Evolutionary conservation across 306 rosid genomes (phyloP).

Genomic region (Senna tora): DNA sequence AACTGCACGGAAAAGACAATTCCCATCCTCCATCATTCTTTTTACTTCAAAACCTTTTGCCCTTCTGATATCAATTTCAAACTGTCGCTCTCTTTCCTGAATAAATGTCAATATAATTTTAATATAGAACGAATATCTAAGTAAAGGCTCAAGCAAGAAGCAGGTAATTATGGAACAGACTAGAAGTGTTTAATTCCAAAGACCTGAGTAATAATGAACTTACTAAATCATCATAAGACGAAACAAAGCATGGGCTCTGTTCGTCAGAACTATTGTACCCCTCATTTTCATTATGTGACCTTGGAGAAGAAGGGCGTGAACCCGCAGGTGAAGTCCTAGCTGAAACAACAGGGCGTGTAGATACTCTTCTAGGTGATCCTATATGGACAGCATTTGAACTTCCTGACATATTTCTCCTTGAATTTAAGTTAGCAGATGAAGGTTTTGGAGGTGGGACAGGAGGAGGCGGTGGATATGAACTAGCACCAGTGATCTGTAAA

Average conservation of each 20-base stretch:
- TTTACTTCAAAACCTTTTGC: conserved; percentile 84
- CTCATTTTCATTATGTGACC: conserved; percentile 86
- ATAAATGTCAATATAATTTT: conserved; percentile 37
- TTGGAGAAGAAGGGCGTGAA: conserved; percentile 93
- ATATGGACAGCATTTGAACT: conserved; percentile 52
- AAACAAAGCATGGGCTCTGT: conserved; percentile 73
- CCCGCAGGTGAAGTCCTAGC: conserved; percentile 75
- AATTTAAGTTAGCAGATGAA: conserved; percentile 52
- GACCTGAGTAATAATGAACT: conserved; percentile 43
- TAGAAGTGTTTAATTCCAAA: conserved; percentile 4
- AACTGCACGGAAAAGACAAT: conserved; percentile 97
- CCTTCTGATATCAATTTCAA: conserved; percentile 87
- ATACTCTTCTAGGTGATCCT: conserved; percentile 73
- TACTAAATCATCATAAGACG: conserved; percentile 79
- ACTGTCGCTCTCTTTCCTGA: conserved; percentile 92
- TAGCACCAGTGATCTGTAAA: conserved; percentile 35
- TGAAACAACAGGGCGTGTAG: conserved; percentile 70
- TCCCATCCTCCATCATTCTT: conserved; percentile 93
- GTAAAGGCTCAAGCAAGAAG: conserved; percentile 23
- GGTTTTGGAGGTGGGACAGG: conserved; percentile 93
- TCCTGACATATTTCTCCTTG: conserved; percentile 61
- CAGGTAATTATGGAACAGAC: background rate
- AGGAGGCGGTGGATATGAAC: conserved; percentile 87
- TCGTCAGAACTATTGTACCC: conserved; percentile 98
- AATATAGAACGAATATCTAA: conserved; percentile 4